Conservation (phyloP, 257 asterid species). For the Thymus quinquecostatus region DNA sequence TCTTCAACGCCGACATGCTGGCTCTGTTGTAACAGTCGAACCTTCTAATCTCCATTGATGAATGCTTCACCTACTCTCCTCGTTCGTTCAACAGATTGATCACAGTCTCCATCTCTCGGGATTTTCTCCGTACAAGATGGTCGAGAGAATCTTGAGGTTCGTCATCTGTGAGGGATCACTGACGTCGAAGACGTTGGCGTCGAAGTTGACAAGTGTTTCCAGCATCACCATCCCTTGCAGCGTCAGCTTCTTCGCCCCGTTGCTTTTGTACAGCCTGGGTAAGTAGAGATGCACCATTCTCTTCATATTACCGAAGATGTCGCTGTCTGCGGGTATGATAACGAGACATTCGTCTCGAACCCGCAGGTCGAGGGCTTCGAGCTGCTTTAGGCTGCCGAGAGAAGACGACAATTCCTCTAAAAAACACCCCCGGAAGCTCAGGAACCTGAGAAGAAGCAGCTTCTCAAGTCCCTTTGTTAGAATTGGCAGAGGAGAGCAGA, state of each 20-base stretch:
- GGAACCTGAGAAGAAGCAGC: conserved; percentile 28
- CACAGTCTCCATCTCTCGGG: conserved; percentile 13
- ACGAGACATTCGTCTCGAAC: conserved; percentile 7
- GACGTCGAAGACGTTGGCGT: background rate
- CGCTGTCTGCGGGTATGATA: conserved; percentile 1
- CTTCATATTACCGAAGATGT: background rate
- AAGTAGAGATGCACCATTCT: conserved; percentile 35
- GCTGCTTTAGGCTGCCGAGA: conserved; percentile 5
- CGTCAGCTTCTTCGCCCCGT: background rate
- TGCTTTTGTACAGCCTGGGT: conserved; percentile 11
- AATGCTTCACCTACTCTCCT: background rate
- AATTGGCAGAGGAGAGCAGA: too few species aligned
- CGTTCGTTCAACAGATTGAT: background rate
- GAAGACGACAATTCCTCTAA: conserved; percentile 29
- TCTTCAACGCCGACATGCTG: background rate
- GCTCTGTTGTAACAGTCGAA: conserved; percentile 15
- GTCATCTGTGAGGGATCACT: conserved; percentile 8
- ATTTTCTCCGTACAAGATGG: background rate
- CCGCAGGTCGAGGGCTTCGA: conserved; percentile 42
- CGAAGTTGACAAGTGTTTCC: conserved; percentile 34
- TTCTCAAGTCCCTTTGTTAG: background rate
- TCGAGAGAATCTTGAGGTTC: conserved; percentile 8
- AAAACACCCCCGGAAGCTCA: conserved; percentile 40
- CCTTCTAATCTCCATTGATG: conserved; percentile 22
- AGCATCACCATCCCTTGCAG: conserved; percentile 27